A percentile compares a stretch with the other conserved stretches of the same genome.
These are phyloP conservation scores for Coniosporium tulheliwenetii DNA, from an alignment of 2,329 filamentous ascomycete genomes.

Conservation along the genomic window DNA sequence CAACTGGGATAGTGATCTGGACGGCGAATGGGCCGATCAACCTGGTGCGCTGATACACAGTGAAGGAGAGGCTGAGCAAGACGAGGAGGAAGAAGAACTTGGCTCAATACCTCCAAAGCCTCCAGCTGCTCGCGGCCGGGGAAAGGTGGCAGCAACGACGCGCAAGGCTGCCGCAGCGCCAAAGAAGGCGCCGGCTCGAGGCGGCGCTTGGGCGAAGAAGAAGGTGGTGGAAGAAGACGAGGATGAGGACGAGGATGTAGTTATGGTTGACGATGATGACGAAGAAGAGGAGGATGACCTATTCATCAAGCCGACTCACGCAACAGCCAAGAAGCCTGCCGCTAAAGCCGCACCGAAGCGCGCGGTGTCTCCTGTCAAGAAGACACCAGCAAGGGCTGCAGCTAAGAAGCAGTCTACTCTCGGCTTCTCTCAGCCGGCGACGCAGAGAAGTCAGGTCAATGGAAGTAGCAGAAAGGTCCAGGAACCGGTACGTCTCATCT, in stretches of 20 bases:
- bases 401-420: conserved; percentile 22
- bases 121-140: conserved; percentile 28
- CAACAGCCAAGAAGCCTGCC: conserved; percentile 9
- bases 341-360: conserved; percentile 6
- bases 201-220: conserved; percentile 23
- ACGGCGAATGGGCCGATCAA: conserved; percentile 74
- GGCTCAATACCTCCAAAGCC: conserved; percentile 18
- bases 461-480: conserved; percentile 16
- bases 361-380: conserved; percentile 10
- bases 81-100: conserved; percentile 22
- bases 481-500: conserved; percentile 21
- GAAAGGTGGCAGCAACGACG: conserved; percentile 23
- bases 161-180: conserved; percentile 19
- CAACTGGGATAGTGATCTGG: conserved; percentile 77
- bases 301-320: conserved; percentile 18
- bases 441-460: conserved; percentile 16
- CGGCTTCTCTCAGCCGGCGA: conserved; percentile 23
- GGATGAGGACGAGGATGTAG: conserved; percentile 21
- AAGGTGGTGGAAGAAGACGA: conserved; percentile 25
- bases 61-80: conserved; percentile 25
- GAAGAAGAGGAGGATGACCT: conserved; percentile 29
- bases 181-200: conserved; percentile 20
- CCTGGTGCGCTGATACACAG: conserved; percentile 46
- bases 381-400: conserved; percentile 8
- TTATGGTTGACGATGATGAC: conserved; percentile 17